Base-by-base conservation (phyloP, 768 basidiomycete species). In the Hortiboletus campestris region DNA sequence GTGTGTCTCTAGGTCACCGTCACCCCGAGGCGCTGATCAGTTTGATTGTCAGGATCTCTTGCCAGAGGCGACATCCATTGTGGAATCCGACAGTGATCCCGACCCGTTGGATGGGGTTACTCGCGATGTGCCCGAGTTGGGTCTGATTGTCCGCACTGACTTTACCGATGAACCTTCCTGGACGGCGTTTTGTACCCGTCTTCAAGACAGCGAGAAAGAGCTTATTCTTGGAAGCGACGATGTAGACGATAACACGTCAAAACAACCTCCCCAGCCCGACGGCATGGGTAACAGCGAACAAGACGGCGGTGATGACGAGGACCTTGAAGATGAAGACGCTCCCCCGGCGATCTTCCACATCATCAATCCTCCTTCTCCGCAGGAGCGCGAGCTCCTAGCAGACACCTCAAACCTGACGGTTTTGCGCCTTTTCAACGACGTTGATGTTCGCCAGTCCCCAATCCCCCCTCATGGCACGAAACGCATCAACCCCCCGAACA, bases 91-190 rank as follows among this genome's bases (percentile, higher is more conserved):
- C 39, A 63, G 56, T 8, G 86, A 86, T 63, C 65, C 67, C 10
- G 88, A 89, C 68, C 80, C 81, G 2, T 65, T 80, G 56, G 86
- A 89, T 67, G 66, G 64, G 12, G 58, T 74, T 47, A 59, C 80
- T 32, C 67, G 73, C 20, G 76, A 81, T 22, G 77, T 72, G 8
- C 76, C 76, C 1, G 80, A 82, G 53, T 62, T 83, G 40, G 88
- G 88, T 14, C 62, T 91, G 55, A 65, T 91, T 44, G 65, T 91
- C n/a, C 84, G 90, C 38, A 86, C 89, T 11, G 88, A 91, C 63
- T 91, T 79, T 66, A 77, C 83, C 10, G 71, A 88, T 65, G 86
- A 90, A 34, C 72, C 74, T 8, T 82, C 88, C 1, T 91, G 89
- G 89, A 64, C 72, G 13, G 57, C 68, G 0, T 89, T 91, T 68